A percentile compares a stretch with the other conserved stretches of the same genome.
Conservation (phyloP, 306 rosid species). For the Prunus mongolica region DNA sequence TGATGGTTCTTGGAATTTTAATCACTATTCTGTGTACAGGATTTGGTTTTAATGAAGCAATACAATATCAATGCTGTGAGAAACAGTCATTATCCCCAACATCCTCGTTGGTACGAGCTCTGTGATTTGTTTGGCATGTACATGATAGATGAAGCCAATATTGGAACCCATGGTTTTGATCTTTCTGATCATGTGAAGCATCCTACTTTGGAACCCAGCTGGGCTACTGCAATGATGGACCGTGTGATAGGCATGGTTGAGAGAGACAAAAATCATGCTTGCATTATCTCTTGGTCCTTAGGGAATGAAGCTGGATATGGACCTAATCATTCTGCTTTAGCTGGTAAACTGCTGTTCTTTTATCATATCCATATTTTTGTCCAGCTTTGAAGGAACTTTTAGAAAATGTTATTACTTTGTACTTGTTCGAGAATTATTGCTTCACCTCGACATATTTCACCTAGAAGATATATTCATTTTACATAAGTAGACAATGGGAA, state of each 20-base stretch:
- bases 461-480: not conserved
- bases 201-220: constrained; percentile 81
- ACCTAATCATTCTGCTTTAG: constrained; percentile 84
- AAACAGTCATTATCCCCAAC: constrained; percentile 99
- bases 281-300: constrained; percentile 84
- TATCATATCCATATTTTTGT: not conserved
- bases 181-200: constrained; percentile 63
- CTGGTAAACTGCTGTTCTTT: constrained; percentile 43
- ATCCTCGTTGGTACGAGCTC: constrained; percentile 93
- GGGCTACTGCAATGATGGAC: constrained; percentile 95
- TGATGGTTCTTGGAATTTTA: constrained; percentile 18
- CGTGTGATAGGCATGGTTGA: constrained; percentile 98
- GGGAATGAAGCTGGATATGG: constrained; percentile 97
- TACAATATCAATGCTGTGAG: constrained; percentile 90
- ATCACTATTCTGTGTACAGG: constrained; percentile 43
- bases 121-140: constrained; percentile 94
- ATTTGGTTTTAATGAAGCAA: constrained; percentile 89
- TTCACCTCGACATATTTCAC: too few relatives aligned
- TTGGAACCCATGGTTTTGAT: constrained; percentile 91
- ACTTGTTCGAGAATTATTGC: not conserved
- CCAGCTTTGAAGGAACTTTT: not conserved
- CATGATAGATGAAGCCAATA: constrained; percentile 98
- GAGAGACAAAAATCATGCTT: constrained; percentile 93
- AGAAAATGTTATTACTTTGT: not conserved
- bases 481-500: not conserved